phyloP scores from a whole-genome alignment of 179 eudicot species.

The Silene coronaria region DNA sequence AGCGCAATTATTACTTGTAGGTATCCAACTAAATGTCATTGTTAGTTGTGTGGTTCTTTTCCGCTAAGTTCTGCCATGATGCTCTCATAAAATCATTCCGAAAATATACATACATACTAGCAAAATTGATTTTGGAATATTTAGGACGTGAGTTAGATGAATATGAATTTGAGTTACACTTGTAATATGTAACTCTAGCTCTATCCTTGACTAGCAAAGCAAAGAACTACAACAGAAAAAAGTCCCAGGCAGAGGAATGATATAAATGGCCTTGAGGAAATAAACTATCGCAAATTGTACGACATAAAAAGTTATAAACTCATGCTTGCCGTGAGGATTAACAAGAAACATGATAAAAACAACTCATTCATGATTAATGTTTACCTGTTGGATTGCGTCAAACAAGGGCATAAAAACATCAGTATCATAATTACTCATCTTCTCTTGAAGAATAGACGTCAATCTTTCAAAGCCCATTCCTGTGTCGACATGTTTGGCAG shows the following conservation, averaged over 20 bases:
- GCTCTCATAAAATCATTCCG: background rate
- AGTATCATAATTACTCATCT: conserved; percentile 97
- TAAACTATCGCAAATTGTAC: background rate
- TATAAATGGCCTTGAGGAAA: background rate
- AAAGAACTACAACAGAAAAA: background rate
- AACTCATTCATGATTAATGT: conserved; percentile 2
- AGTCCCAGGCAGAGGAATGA: background rate
- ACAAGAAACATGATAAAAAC: background rate
- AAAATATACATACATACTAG: background rate
- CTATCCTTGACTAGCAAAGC: background rate
- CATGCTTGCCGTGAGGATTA: background rate
- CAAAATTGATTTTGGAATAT: background rate
- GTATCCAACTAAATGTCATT: background rate
- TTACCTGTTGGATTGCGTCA: conserved; percentile 81
- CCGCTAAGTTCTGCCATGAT: background rate
- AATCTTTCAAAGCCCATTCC: conserved; percentile 98
- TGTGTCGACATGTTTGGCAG: conserved; percentile 98
- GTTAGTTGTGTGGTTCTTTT: background rate
- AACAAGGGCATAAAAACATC: conserved; percentile 91
- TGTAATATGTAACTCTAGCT: background rate
- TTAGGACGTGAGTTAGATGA: background rate
- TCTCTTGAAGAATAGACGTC: conserved; percentile 92
- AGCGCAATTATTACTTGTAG: background rate
- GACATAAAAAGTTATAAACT: background rate
- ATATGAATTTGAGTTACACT: background rate